phyloP scores from a whole-genome alignment of 768 basidiomycete genomes.

The Trametes punicea region DNA sequence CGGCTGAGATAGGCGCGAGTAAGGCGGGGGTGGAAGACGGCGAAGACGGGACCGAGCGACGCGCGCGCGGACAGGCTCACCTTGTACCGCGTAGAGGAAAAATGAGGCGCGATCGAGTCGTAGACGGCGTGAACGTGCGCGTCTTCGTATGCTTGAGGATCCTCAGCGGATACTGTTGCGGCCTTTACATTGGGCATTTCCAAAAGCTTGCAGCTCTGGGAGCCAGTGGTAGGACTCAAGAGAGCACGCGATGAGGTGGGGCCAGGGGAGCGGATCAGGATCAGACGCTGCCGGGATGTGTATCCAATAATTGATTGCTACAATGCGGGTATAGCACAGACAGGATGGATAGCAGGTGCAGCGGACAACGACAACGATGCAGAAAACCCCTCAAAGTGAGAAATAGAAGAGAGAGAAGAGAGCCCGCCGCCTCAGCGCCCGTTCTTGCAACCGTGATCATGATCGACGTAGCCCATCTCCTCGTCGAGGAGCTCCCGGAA shows the following conservation, averaged over 20 bases:
- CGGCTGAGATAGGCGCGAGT: constrained; percentile 45
- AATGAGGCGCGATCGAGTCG: constrained; percentile 82
- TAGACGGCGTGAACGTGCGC: constrained; percentile 81
- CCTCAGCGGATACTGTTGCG: constrained; percentile 33
- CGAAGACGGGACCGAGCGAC: background rate
- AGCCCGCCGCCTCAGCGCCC: background rate
- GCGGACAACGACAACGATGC: background rate
- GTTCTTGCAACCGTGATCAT: constrained; percentile 14
- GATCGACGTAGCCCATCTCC: constrained; percentile 68
- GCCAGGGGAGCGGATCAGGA: too few relatives aligned
- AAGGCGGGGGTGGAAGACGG: background rate
- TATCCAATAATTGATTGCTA: constrained; percentile 5
- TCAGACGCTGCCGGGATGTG: background rate
- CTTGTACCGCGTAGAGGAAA: constrained; percentile 88
- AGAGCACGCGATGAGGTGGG: too few relatives aligned
- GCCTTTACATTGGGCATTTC: constrained; percentile 22
- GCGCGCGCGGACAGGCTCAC: constrained; percentile 34
- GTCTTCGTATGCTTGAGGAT: constrained; percentile 62
- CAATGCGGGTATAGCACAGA: constrained; percentile 15
- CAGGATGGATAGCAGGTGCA: background rate
- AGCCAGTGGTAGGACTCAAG: background rate
- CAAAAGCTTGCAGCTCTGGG: background rate
- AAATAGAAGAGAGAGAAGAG: constrained; percentile 7
- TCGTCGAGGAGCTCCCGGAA: constrained; percentile 70
- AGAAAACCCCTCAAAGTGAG: background rate